phyloP scores from a whole-genome alignment of 1,284 basidiomycete species.

The Cutaneotrichosporon sp. region DNA sequence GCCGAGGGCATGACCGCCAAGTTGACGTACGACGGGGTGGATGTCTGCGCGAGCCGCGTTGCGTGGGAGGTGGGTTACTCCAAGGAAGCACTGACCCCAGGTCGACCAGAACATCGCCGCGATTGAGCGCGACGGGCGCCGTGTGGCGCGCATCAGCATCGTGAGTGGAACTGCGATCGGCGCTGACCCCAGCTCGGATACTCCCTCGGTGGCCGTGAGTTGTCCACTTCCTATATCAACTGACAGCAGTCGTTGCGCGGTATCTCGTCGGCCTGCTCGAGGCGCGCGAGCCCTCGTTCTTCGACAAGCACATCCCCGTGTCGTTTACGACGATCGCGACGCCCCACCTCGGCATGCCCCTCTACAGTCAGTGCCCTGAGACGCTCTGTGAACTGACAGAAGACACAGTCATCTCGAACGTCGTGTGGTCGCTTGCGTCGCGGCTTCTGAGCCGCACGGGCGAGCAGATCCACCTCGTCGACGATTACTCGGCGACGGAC shows the following conservation, averaged over 20 bases:
- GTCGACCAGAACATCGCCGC: constrained; percentile 41
- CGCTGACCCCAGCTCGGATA: constrained; percentile 43
- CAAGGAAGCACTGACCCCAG: constrained; percentile 20
- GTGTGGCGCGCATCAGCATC: constrained; percentile 43
- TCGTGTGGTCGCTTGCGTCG: constrained; percentile 66
- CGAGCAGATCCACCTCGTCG: constrained; percentile 72
- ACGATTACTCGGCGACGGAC: constrained; percentile 67
- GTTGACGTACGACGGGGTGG: constrained; percentile 51
- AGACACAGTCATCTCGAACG: constrained; percentile 61
- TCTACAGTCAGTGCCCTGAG: constrained; percentile 40
- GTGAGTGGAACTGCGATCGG: constrained; percentile 31
- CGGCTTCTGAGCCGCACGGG: constrained; percentile 79
- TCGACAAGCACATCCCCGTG: constrained; percentile 38
- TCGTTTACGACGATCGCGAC: constrained; percentile 49
- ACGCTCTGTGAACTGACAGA: constrained; percentile 4
- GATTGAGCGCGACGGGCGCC: constrained; percentile 35
- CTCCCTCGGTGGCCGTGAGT: constrained; percentile 50
- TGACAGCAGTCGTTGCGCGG: constrained; percentile 46
- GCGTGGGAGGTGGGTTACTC: constrained; percentile 47
- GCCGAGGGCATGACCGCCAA: constrained; percentile 46
- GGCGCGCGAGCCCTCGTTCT: constrained; percentile 47
- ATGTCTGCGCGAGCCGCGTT: constrained; percentile 50
- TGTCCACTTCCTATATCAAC: too few relatives aligned
- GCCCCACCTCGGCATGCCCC: constrained; percentile 45
- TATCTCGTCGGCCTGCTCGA: constrained; percentile 49